Evolutionary conservation across 2,329 filamentous ascomycete species (phyloP).

Genomic region (Monosporascus sp.): DNA sequence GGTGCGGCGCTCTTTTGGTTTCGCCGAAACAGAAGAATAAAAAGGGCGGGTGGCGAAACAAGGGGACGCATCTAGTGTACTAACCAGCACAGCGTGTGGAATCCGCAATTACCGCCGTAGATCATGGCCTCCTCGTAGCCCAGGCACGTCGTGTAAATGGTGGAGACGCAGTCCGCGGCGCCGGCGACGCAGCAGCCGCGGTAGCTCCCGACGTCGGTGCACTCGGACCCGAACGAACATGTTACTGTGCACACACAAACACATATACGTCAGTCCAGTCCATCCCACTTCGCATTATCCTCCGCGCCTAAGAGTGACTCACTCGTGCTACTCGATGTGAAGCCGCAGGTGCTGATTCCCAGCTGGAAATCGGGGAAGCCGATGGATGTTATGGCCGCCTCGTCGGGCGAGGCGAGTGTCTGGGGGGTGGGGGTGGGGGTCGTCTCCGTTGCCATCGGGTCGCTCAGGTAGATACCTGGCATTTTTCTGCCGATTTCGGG

Average conservation of each 20-base stretch:
- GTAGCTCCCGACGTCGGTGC: slow-evolving; percentile 20
- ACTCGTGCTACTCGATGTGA: slow-evolving; percentile 20
- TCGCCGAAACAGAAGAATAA: too few species aligned
- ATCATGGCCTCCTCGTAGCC: slow-evolving; percentile 13
- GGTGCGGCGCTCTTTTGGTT: too few species aligned
- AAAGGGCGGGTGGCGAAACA: too few species aligned
- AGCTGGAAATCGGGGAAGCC: slow-evolving; percentile 11
- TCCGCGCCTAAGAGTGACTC: slow-evolving; percentile 3
- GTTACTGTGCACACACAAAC: slow-evolving; percentile 17
- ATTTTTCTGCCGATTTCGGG: neutral
- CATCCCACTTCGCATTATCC: neutral
- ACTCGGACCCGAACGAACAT: slow-evolving; percentile 21
- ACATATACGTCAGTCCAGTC: neutral
- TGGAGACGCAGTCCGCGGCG: slow-evolving; percentile 16
- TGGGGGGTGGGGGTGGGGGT: slow-evolving; percentile 4
- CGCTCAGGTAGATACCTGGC: slow-evolving; percentile 1
- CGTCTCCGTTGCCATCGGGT: neutral
- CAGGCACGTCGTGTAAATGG: slow-evolving; percentile 22
- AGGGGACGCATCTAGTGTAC: slow-evolving; percentile 3
- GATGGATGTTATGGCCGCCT: slow-evolving; percentile 11
- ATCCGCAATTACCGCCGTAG: slow-evolving; percentile 13
- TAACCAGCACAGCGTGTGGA: slow-evolving; percentile 25
- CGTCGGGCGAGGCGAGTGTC: slow-evolving; percentile 1
- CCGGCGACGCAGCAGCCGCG: slow-evolving; percentile 22
- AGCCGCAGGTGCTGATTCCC: slow-evolving; percentile 24